Conservation (phyloP, 2,329 filamentous ascomycete genomes). For the Cladophialophora carrionii region DNA sequence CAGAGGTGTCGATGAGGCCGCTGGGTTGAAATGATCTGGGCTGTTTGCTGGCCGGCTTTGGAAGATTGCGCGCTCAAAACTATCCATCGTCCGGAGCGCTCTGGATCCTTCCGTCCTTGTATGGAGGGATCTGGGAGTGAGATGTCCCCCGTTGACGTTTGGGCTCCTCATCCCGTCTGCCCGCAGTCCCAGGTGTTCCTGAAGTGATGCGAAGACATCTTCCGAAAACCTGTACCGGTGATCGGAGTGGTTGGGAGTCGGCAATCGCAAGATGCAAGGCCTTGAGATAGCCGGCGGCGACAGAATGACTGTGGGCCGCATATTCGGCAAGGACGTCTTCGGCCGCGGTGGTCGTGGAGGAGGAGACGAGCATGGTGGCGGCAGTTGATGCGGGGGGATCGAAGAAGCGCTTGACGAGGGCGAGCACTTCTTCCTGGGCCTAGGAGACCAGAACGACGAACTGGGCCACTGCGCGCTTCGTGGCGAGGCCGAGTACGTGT, state of each 20-base stretch:
- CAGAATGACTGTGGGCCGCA: conserved; percentile 34
- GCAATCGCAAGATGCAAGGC: conserved; percentile 5
- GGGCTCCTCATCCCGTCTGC: not conserved
- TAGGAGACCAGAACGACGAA: not conserved
- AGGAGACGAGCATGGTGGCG: conserved; percentile 12
- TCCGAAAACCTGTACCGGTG: conserved; percentile 5
- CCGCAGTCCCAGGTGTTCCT: conserved; percentile 6
- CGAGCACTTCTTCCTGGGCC: not conserved
- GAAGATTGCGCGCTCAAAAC: conserved; percentile 13
- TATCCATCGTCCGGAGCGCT: conserved; percentile 9
- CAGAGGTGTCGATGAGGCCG: not conserved
- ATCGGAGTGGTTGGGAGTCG: not conserved
- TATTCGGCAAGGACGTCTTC: conserved; percentile 33
- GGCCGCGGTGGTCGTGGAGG: conserved; percentile 36
- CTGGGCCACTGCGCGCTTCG: not conserved
- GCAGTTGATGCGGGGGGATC: not conserved
- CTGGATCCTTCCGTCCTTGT: not conserved
- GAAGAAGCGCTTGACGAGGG: not conserved
- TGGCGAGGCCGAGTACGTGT: not conserved
- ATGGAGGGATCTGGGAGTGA: not conserved
- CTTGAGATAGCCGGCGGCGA: conserved; percentile 26
- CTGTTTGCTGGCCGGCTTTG: not conserved
- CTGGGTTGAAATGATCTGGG: not conserved
- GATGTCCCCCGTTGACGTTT: not conserved
- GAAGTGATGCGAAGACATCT: conserved; percentile 16